Percentiles rank a stretch among this genome's conserved stretches.
Evolutionary conservation across 2,329 filamentous ascomycete species (phyloP).

Genomic region (Trichoderma harzianum): DNA sequence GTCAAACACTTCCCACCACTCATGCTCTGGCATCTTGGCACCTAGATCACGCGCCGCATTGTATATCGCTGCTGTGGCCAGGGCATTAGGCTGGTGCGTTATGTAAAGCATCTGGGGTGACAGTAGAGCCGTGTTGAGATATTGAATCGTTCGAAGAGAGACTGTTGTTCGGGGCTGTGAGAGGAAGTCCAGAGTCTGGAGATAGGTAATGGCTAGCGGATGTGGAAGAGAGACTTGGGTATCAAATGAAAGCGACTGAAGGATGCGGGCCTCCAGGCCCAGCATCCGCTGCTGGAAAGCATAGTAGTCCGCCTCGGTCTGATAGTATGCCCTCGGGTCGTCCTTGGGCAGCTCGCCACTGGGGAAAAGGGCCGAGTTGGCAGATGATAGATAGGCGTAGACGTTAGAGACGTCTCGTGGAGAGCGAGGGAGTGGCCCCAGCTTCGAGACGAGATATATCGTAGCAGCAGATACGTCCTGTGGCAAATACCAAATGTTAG

Average conservation of each 20-base stretch:
- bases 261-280: constrained; percentile 70
- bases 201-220: constrained; percentile 82
- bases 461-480: constrained; percentile 79
- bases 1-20: constrained; percentile 99
- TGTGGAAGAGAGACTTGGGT: constrained; percentile 84
- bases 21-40: constrained; percentile 73
- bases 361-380: constrained; percentile 54
- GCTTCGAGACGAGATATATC: constrained; percentile 78
- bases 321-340: constrained; percentile 59
- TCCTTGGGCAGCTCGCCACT: constrained; percentile 31
- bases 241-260: constrained; percentile 75
- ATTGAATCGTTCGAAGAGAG: constrained; percentile 63
- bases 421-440: constrained; percentile 71
- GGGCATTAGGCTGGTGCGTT: constrained; percentile 81
- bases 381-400: constrained; percentile 74
- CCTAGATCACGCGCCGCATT: constrained; percentile 75
- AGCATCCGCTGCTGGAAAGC: constrained; percentile 62
- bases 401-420: constrained; percentile 80
- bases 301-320: constrained; percentile 71
- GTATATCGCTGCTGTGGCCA: constrained; percentile 88
- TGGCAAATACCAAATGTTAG: not conserved
- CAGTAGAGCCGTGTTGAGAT: constrained; percentile 82
- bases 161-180: constrained; percentile 47
- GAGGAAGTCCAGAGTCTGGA: constrained; percentile 80
- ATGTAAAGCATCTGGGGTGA: constrained; percentile 87